phyloP scores from a whole-genome alignment of 371 early-diverging fungal genomes.

The Paraphysoderma sedebokerense region DNA sequence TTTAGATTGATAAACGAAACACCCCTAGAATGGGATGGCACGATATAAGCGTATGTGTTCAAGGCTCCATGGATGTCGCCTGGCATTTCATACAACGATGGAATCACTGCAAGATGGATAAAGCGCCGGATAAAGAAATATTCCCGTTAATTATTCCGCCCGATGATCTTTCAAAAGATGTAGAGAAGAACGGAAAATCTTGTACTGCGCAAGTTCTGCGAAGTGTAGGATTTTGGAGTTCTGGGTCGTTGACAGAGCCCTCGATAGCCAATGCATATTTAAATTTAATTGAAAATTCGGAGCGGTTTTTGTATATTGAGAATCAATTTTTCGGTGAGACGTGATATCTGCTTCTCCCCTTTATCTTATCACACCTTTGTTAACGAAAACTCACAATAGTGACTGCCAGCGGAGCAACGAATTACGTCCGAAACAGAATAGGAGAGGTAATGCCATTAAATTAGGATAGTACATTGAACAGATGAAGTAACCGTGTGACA shows the following conservation, averaged over 20 bases:
- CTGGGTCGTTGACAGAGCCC: constrained; percentile 26
- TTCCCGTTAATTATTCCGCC: constrained; percentile 56
- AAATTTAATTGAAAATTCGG: constrained; percentile 44
- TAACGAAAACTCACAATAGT: background rate
- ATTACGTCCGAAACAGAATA: constrained; percentile 5
- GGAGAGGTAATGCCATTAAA: constrained; percentile 4
- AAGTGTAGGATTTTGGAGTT: constrained; percentile 47
- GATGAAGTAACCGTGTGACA: constrained; percentile 53
- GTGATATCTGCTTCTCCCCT: background rate
- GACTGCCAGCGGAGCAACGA: background rate
- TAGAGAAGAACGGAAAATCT: too few relatives aligned
- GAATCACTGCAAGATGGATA: constrained; percentile 63
- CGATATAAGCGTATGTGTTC: constrained; percentile 46
- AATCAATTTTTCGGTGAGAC: constrained; percentile 84
- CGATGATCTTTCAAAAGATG: constrained; percentile 4
- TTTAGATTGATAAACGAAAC: constrained; percentile 5
- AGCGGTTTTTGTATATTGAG: constrained; percentile 86
- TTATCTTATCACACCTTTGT: background rate
- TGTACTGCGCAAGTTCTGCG: constrained; percentile 51
- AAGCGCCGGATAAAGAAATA: constrained; percentile 35
- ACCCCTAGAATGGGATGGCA: constrained; percentile 90
- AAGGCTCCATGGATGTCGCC: constrained; percentile 67
- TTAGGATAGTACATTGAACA: constrained; percentile 19
- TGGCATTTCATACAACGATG: constrained; percentile 84
- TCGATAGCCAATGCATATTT: constrained; percentile 77